Conservation (phyloP, 805 yeast species). For the Cyberlindnera petersonii region DNA sequence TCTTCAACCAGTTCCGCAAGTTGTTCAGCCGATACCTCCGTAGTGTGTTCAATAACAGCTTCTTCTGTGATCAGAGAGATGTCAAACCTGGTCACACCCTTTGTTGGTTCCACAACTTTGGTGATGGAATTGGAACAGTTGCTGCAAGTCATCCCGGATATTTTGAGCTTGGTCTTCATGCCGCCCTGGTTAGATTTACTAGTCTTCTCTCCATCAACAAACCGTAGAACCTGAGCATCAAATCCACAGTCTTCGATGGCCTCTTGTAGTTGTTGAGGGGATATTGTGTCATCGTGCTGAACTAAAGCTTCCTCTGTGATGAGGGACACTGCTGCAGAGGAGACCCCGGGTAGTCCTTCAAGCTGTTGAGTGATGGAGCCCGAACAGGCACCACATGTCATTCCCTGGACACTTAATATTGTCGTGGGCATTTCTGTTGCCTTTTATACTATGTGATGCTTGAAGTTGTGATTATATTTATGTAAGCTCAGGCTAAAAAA, state of each 20-base stretch:
- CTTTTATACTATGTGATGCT: not conserved
- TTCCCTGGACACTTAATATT: slow-evolving; percentile 45
- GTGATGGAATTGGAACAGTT: slow-evolving; percentile 72
- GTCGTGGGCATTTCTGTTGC: slow-evolving; percentile 13
- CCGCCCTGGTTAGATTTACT: not conserved
- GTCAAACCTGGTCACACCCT: slow-evolving; percentile 44
- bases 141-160: slow-evolving; percentile 84
- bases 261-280: slow-evolving; percentile 37
- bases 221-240: slow-evolving; percentile 17
- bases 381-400: slow-evolving; percentile 91
- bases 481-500: no score
- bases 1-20: slow-evolving; percentile 60
- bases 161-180: slow-evolving; percentile 15
- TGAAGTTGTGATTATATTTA: no score
- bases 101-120: slow-evolving; percentile 39
- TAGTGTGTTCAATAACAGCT: slow-evolving; percentile 53
- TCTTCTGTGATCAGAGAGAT: slow-evolving; percentile 77
- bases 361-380: slow-evolving; percentile 61
- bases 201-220: not conserved
- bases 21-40: slow-evolving; percentile 26
- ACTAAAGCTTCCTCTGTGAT: slow-evolving; percentile 72
- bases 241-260: slow-evolving; percentile 72
- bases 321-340: slow-evolving; percentile 59
- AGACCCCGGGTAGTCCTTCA: slow-evolving; percentile 45
- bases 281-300: slow-evolving; percentile 32